Conservation (phyloP, 2,329 filamentous ascomycete species). For the Mycogone perniciosa region DNA sequence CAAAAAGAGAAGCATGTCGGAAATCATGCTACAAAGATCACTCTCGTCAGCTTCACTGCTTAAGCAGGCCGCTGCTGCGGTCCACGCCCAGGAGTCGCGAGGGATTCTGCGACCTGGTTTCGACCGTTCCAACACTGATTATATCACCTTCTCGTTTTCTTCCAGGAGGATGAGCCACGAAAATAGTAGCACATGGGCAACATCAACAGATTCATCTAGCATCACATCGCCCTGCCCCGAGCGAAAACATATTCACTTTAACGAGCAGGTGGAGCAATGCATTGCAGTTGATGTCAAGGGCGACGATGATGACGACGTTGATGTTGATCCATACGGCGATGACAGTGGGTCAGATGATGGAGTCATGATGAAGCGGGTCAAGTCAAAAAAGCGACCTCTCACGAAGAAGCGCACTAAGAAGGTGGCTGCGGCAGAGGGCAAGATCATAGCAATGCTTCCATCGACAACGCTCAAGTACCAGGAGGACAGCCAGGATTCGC, state of each 20-base stretch:
- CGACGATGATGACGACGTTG: slow-evolving; percentile 65
- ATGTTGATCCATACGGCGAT: slow-evolving; percentile 45
- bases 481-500: slow-evolving; percentile 65
- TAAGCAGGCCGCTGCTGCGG: slow-evolving; percentile 80
- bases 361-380: slow-evolving; percentile 72
- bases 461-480: slow-evolving; percentile 83
- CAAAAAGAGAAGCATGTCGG: slow-evolving; percentile 94
- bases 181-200: slow-evolving; percentile 54
- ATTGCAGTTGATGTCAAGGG: slow-evolving; percentile 87
- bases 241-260: slow-evolving; percentile 88
- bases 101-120: slow-evolving; percentile 48
- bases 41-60: slow-evolving; percentile 82
- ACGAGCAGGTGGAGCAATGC: slow-evolving; percentile 91
- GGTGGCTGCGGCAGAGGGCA: slow-evolving; percentile 56
- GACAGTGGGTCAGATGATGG: slow-evolving; percentile 70
- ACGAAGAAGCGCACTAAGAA: slow-evolving; percentile 32
- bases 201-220: slow-evolving; percentile 67
- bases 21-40: slow-evolving; percentile 86
- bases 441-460: slow-evolving; percentile 81
- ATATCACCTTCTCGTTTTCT: slow-evolving; percentile 58
- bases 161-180: slow-evolving; percentile 56
- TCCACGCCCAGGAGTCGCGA: slow-evolving; percentile 70
- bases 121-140: slow-evolving; percentile 61
- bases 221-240: slow-evolving; percentile 55
- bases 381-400: slow-evolving; percentile 49